These are phyloP conservation scores for Aspergillus costaricaensis DNA, from an alignment of 2,329 filamentous ascomycete genomes.

Conservation along the genomic window DNA sequence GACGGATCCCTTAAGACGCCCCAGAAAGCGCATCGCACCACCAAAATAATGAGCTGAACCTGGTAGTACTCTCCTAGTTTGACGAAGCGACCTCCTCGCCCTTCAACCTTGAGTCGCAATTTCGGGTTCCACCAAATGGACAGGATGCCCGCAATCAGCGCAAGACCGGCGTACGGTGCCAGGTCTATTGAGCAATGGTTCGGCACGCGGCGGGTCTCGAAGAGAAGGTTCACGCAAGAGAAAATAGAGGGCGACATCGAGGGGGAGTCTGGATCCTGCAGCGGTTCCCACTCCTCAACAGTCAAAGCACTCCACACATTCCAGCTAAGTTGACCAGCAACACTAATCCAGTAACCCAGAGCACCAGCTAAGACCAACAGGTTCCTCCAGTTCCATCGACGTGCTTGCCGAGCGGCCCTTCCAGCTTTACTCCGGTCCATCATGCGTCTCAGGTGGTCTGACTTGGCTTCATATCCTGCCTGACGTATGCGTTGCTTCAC, in stretches of 20 bases:
- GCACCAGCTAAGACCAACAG: conserved; percentile 46
- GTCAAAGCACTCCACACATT: conserved; percentile 39
- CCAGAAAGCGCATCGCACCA: conserved; percentile 48
- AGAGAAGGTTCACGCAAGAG: conserved; percentile 25
- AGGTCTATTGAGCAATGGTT: conserved; percentile 33
- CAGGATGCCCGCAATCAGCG: conserved; percentile 46
- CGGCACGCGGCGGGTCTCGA: conserved; percentile 25
- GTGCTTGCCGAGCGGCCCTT: conserved; percentile 33
- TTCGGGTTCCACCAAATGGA: conserved; percentile 55
- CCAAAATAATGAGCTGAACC: conserved; percentile 49
- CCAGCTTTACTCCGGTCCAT: conserved; percentile 62
- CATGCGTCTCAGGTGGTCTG: conserved; percentile 75
- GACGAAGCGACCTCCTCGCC: conserved; percentile 42
- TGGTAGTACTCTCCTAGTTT: conserved; percentile 51
- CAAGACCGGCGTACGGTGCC: conserved; percentile 37
- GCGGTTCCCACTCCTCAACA: conserved; percentile 15
- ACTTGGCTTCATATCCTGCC: conserved; percentile 78
- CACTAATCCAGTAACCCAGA: conserved; percentile 45
- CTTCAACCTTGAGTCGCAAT: conserved; percentile 47
- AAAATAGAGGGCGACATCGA: conserved; percentile 21
- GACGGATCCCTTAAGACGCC: conserved; percentile 44
- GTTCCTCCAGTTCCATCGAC: conserved; percentile 47
- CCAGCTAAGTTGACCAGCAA: conserved; percentile 48
- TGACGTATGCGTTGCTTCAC: conserved; percentile 70
- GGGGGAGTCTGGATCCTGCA: conserved; percentile 15